These are phyloP conservation scores for Xerocomus potaroensis DNA, from an alignment of 768 basidiomycete genomes.

Conservation along the genomic window DNA sequence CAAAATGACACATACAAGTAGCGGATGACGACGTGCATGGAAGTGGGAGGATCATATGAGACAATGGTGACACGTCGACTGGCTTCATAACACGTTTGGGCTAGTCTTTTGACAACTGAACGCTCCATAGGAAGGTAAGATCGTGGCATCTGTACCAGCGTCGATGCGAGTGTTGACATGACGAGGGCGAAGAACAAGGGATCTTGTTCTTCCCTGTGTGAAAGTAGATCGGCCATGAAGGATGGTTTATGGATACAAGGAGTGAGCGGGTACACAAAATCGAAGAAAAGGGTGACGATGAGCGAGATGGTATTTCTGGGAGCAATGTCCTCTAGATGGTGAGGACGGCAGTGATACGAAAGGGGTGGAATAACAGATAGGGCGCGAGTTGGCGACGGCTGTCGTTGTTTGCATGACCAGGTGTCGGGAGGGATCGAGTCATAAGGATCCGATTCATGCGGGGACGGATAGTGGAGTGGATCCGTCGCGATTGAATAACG, in stretches of 20 bases:
- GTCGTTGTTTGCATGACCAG: constrained; percentile 56
- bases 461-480: constrained; percentile 52
- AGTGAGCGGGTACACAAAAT: constrained; percentile 88
- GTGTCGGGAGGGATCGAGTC: constrained; percentile 63
- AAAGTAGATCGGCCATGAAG: constrained; percentile 85
- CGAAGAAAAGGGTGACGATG: constrained; percentile 87
- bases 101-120: constrained; percentile 77
- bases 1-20: constrained; percentile 63
- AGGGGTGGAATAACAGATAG: constrained; percentile 53
- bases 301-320: constrained; percentile 76
- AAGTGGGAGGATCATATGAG: constrained; percentile 79
- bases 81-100: constrained; percentile 76
- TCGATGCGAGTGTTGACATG: constrained; percentile 84
- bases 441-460: constrained; percentile 51
- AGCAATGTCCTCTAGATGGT: constrained; percentile 76
- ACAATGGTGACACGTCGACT: constrained; percentile 76
- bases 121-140: constrained; percentile 88
- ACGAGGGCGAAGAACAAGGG: constrained; percentile 89
- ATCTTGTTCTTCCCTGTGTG: constrained; percentile 77
- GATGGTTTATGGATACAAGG: constrained; percentile 90
- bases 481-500: constrained; percentile 70
- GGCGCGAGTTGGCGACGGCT: constrained; percentile 39
- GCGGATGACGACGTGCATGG: constrained; percentile 81
- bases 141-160: constrained; percentile 83
- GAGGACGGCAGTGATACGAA: constrained; percentile 68